Conservation (phyloP, 768 basidiomycete genomes). For the Phaeolepiota aurea region DNA sequence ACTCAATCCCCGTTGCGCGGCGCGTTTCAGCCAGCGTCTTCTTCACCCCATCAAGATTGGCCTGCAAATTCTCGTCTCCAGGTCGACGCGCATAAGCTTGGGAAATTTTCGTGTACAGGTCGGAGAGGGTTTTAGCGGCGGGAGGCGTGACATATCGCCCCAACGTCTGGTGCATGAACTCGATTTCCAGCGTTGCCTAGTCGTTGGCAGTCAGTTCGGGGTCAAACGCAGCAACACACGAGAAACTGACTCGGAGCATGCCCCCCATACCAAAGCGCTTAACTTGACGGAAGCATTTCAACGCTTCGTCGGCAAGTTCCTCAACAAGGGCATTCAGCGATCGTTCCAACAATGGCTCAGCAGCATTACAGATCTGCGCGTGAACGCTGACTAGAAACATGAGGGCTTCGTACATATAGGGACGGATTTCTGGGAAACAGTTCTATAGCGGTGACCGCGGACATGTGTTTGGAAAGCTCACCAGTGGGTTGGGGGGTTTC, state of each 20-base stretch:
- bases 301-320: constrained; percentile 74
- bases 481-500: constrained; percentile 90
- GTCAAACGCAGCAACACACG: not conserved
- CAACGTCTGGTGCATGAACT: constrained; percentile 96
- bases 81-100: constrained; percentile 82
- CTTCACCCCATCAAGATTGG: constrained; percentile 85
- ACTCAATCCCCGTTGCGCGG: constrained; percentile 88
- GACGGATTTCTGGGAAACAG: constrained; percentile 62
- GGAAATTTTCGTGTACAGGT: constrained; percentile 92
- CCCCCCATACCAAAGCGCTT: constrained; percentile 96
- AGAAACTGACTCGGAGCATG: constrained; percentile 77
- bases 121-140: constrained; percentile 80
- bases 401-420: constrained; percentile 87
- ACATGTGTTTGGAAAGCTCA: constrained; percentile 19
- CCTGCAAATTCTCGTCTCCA: constrained; percentile 81
- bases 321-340: constrained; percentile 75
- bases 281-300: constrained; percentile 82
- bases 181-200: constrained; percentile 96
- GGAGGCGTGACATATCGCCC: constrained; percentile 76
- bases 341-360: constrained; percentile 77
- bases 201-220: no score
- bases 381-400: constrained; percentile 89
- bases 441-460: not conserved
- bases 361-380: constrained; percentile 77
- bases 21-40: constrained; percentile 83